Evolutionary conservation across 116 monocot genomes (phyloP), one percentile per base, ranked within the genome.

Genomic region (Papilionanthe hybrid): DNA sequence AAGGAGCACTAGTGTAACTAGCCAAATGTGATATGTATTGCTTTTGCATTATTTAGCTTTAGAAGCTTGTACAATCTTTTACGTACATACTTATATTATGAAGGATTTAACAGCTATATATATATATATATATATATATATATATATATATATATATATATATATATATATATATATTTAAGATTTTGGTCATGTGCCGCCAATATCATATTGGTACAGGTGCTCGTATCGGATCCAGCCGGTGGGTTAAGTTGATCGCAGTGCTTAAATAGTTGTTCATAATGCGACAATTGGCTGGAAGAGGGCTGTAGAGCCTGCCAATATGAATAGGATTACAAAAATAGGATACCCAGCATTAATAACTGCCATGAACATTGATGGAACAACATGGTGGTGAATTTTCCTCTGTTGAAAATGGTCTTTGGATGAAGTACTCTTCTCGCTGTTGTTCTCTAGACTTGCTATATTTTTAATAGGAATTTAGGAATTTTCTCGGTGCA

Each of bases 231-330:
- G 77, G 71, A 22, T 75, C 85, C 0, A 42, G 85, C 55, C 77
- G 82, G 37, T 89, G 86, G 86, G 72, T 77, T 73, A 86, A 89
- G 82, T 23, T 89, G 20, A 67, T 84, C 11, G 83, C 89, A 27
- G 86, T 65, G 15, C 55, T 86, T 19, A 89, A 86, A 56, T 86
- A 81, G 86, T 77, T 83, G 81, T 49, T 77, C 8, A 37, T 77
- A 23, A 55, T 76, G 9, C 85, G 81, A 32, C 81, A 76, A 17
- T 7, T 45, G 30, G 20, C 81, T 12, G 71, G 78, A 1, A 78
- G 72, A 69, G 72, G 30, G 76, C 60, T 7, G 73, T 17, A 20
- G 44, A 44, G 43, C 20, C 81, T 12, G 72, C 78, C 4, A 78
- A 50, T 37, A 79, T 76, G 19, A 60, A 63, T 3, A 42, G 56